These are phyloP conservation scores for Taxillus chinensis DNA, from an alignment of 164 flowering plant genomes.

Conservation along the genomic window DNA sequence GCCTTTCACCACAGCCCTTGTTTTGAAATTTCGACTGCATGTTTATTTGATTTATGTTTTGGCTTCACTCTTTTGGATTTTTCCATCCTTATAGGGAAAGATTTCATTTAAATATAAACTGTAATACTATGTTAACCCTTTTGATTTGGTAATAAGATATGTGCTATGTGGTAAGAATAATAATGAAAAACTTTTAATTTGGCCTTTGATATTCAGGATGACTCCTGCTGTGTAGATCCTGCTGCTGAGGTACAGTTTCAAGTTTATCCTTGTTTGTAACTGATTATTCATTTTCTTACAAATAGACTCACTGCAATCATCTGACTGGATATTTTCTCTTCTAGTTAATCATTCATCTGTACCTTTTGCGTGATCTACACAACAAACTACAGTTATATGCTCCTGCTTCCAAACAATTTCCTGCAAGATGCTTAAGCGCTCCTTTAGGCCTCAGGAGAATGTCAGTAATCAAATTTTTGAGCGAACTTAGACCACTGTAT, in stretches of 20 bases:
- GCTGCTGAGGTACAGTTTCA: conserved; percentile 45
- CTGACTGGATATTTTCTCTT: conserved; percentile 8
- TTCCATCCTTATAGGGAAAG: no score
- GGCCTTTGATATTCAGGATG: conserved; percentile 25
- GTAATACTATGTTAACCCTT: no score
- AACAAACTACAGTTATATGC: conserved; percentile 43
- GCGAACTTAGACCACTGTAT: conserved; percentile 35
- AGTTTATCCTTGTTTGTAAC: neutral
- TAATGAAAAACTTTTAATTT: neutral
- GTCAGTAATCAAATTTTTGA: conserved; percentile 32
- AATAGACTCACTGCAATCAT: neutral
- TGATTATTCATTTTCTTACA: neutral
- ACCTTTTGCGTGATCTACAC: conserved; percentile 68
- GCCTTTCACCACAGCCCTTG: no score
- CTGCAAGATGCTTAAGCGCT: conserved; percentile 20
- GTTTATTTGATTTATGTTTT: no score
- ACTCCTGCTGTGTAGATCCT: conserved; percentile 59
- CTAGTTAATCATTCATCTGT: conserved; percentile 61
- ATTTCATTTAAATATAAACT: no score
- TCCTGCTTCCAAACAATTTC: conserved; percentile 30
- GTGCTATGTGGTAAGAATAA: neutral
- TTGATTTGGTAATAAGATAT: no score
- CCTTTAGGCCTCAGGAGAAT: conserved; percentile 27
- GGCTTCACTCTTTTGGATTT: no score
- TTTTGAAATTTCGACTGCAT: no score